phyloP scores from a whole-genome alignment of 805 yeast species.

The Schwanniomyces occidentalis region DNA sequence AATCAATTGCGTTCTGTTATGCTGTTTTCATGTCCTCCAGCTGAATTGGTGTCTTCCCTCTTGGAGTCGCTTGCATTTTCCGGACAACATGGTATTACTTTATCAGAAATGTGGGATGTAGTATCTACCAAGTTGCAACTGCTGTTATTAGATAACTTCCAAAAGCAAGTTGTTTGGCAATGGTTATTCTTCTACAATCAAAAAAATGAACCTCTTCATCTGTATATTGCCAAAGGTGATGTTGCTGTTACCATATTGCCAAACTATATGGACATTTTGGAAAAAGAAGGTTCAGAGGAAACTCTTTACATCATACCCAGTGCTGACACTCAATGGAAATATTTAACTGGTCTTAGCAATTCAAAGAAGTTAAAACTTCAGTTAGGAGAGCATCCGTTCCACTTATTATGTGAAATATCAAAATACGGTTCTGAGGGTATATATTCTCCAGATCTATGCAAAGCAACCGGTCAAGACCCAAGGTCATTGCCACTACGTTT shows the following conservation, averaged over 20 bases:
- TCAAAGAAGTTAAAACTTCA: conserved; percentile 49
- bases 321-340: conserved; percentile 57
- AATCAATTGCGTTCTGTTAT: too few relatives aligned
- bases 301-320: conserved; percentile 35
- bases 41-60: conserved; percentile 22
- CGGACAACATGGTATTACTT: conserved; percentile 29
- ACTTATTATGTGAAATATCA: conserved; percentile 64
- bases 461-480: conserved; percentile 64
- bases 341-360: conserved; percentile 50
- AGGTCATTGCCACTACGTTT: conserved; percentile 67
- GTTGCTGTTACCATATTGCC: conserved; percentile 16
- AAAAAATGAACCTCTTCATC: conserved; percentile 13
- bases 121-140: conserved; percentile 19
- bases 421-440: conserved; percentile 57
- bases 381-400: conserved; percentile 53
- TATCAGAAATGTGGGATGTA: conserved; percentile 28
- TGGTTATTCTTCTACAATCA: conserved; percentile 30
- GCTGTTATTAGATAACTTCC: conserved; percentile 30
- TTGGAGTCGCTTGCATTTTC: conserved; percentile 31
- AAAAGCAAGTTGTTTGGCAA: conserved; percentile 41
- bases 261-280: conserved; percentile 17
- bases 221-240: conserved; percentile 14
- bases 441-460: conserved; percentile 55
- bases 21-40: conserved; percentile 25
- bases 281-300: conserved; percentile 15